Evolutionary conservation across 129 eudicot species (phyloP), one percentile per base, ranked within the genome.

Genomic region (Arctium minus): DNA sequence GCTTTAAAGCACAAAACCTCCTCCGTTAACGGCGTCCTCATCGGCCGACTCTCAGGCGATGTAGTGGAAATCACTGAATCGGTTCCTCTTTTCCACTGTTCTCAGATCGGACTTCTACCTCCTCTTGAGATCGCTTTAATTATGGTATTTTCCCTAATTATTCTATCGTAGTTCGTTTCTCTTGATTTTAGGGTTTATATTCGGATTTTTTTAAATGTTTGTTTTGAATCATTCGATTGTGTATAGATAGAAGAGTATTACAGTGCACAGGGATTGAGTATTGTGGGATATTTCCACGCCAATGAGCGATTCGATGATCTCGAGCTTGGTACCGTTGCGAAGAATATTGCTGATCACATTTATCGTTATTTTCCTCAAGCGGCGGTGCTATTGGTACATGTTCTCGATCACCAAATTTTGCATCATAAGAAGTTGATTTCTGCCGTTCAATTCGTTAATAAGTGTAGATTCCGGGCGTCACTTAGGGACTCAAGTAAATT

Each of bases 251-350:
- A 93, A 84, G 99, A 96, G 89, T 94, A 90, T 82, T 96, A 93
- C 81, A 83, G 86, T 35, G 84, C 87, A 31, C 90, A 91, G 70
- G 99, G 96, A n/a, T 72, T 93, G 92, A 86, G 91, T 83, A 90
- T 96, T 72, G 99, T 96, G n/a, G 99, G 99, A 0, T 96, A 96
- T 72, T 96, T 93, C 78, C 99, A 96, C 83, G 99, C 97, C 22
- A 96, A 96, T n/a, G 98, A 96, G 89, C 91, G 97, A 56, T 93
- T 89, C 82, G 92, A 93, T 88, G 99, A 93, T 79, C 50, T 70
- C 15, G 99, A 96, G 88, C 95, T 96, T 4, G 87, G 91, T 46
- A 73, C 68, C 44, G 94, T 89, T 64, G 98, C 99, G 1, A 96
- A 89, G 88, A 93, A 96, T 80, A 90, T 93, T 46, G 98, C 92